Evolutionary conservation across 805 yeast species (phyloP).

Genomic region (Teunomyces stri): DNA sequence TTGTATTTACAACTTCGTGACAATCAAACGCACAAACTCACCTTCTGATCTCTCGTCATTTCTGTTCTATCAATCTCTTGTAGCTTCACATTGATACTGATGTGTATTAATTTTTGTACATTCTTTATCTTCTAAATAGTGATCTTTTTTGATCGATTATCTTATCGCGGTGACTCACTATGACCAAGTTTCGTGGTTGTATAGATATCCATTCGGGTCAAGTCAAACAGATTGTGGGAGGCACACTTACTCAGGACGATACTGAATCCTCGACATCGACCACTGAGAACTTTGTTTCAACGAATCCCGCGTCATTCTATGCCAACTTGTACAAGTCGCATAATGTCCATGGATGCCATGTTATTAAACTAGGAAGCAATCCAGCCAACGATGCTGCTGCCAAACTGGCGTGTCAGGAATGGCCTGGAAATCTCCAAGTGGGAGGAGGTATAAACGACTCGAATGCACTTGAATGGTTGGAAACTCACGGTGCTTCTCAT

Average conservation of each 20-base stretch:
- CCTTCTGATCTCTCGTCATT: no score
- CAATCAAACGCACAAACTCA: no score
- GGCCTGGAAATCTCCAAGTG: slow-evolving; percentile 76
- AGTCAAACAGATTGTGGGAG: slow-evolving; percentile 97
- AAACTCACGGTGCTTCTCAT: slow-evolving; percentile 68
- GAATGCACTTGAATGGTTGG: slow-evolving; percentile 79
- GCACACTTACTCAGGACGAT: slow-evolving; percentile 66
- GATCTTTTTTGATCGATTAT: neutral
- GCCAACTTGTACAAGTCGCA: slow-evolving; percentile 64
- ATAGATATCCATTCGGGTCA: slow-evolving; percentile 93
- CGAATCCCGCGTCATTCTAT: slow-evolving; percentile 70
- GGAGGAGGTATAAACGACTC: slow-evolving; percentile 87
- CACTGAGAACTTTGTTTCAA: slow-evolving; percentile 69
- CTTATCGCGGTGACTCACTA: slow-evolving; percentile 19
- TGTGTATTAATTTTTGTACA: neutral
- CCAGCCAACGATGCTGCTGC: slow-evolving; percentile 84
- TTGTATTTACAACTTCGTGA: no score
- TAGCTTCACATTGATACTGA: no score
- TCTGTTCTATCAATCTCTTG: no score
- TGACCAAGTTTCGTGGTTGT: slow-evolving; percentile 92
- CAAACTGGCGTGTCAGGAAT: slow-evolving; percentile 61
- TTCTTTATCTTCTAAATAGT: neutral
- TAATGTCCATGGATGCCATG: slow-evolving; percentile 77
- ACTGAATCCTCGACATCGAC: slow-evolving; percentile 26
- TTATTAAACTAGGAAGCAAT: slow-evolving; percentile 81